phyloP scores from a whole-genome alignment of 2,329 filamentous ascomycete species.

The Alternaria rosae region DNA sequence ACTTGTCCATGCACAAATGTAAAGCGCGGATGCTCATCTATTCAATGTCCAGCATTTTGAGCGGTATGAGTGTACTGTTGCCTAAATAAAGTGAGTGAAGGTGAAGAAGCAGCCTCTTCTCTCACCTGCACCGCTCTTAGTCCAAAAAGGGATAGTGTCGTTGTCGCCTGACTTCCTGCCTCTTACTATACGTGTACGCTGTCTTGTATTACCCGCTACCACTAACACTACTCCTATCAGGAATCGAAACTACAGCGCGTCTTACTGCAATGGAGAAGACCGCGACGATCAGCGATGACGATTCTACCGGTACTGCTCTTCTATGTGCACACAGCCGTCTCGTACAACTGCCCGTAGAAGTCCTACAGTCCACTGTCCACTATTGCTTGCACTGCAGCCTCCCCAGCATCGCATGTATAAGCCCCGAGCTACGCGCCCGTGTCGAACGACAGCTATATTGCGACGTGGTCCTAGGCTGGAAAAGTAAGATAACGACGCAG shows the following conservation, averaged over 20 bases:
- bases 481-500: no score
- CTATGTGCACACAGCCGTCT: not conserved
- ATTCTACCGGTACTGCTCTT: not conserved
- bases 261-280: no score
- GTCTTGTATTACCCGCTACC: no score
- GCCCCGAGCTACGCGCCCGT: not conserved
- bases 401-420: not conserved
- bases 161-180: not conserved
- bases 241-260: no score
- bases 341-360: not conserved
- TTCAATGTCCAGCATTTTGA: not conserved
- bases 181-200: not conserved
- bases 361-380: not conserved
- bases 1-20: not conserved
- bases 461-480: not conserved
- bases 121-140: not conserved
- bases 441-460: not conserved
- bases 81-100: not conserved
- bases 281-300: no score
- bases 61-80: not conserved
- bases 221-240: no score
- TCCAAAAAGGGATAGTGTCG: not conserved
- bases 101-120: not conserved
- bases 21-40: no score
- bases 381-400: not conserved